Base-by-base conservation (phyloP, 345 rosid genomes). In the Excoecaria cochinchinensis region DNA sequence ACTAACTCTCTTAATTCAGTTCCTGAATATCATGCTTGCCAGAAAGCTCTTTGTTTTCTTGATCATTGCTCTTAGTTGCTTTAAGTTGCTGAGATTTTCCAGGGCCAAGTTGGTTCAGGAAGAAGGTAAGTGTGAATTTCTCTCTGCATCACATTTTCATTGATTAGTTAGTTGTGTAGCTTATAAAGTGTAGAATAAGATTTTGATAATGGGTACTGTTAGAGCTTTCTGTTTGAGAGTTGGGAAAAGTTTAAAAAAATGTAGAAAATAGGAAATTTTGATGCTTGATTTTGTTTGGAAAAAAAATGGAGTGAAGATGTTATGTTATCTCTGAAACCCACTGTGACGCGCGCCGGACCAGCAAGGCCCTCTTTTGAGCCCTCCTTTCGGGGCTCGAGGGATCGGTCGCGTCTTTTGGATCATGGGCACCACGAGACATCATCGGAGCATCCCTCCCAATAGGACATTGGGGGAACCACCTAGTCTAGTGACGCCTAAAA, bases 91-190 rank as follows among this genome's bases (percentile, higher is more conserved):
- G 71, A 72, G 71, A 40, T 46, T 85, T 62, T 77, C 77, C 48
- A 87, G 82, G 67, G 78, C 86, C 5, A 86, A 81, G 81, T 75
- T 91, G 80, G 89, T 89, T 8, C 83, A 85, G 55, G 79, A 78
- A 40, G 93, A 88, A 87, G 93, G 96, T 87, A 31, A 40, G 85
- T n/a, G 17, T 44, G 11, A 10, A 56, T 74, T 36, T 14, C 3
- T 31, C 22, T 13, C 46, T 42, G 53, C 22, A 21, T n/a, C 21
- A 53, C 16, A 53, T 74, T 19, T 39, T 17, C 74, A 70, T 66
- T 51, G 16, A 2, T 31, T 31, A 31, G 31, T 31, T 19, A 13
- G 72, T 17, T 3, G 25, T 73, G 7, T 31, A 31, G 31, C 31
- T 31, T 31, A 31, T 1, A 31, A 31, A 70, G 22, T 77, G 65